A percentile compares a stretch with the other conserved stretches of the same genome.
phyloP scores from a whole-genome alignment of 768 basidiomycete species.

The Amyloporia xantha region DNA sequence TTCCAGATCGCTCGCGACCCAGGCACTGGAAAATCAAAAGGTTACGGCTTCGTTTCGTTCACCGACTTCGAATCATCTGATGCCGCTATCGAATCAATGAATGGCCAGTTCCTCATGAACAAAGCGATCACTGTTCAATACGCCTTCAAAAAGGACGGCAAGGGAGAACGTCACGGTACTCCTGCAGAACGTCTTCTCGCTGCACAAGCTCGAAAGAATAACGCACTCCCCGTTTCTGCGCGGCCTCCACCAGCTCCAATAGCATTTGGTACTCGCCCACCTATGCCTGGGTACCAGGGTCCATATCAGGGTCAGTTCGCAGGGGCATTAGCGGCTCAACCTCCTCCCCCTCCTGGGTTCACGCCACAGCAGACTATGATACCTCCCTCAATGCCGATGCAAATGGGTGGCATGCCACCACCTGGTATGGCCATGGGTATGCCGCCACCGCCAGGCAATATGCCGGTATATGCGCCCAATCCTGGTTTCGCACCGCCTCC shows the following conservation, averaged over 20 bases:
- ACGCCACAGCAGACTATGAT: constrained; percentile 65
- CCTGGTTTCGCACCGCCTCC: constrained; percentile 47
- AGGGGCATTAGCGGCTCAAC: constrained; percentile 61
- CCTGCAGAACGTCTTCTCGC: constrained; percentile 94
- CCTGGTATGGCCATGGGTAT: constrained; percentile 36
- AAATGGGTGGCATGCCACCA: constrained; percentile 27
- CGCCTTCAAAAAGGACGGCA: constrained; percentile 99
- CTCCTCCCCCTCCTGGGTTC: constrained; percentile 75
- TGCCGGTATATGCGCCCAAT: constrained; percentile 41
- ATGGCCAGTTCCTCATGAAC: constrained; percentile 96
- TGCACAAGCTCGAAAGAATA: constrained; percentile 93
- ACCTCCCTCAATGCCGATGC: constrained; percentile 31
- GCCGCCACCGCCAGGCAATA: constrained; percentile 31
- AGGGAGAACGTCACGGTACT: constrained; percentile 96
- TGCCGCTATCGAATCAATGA: constrained; percentile 95
- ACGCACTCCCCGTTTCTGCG: constrained; percentile 72
- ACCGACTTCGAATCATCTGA: constrained; percentile 98
- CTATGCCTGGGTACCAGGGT: constrained; percentile 65
- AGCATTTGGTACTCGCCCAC: constrained; percentile 59
- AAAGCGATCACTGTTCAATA: constrained; percentile 97
- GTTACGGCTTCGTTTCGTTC: constrained; percentile 96
- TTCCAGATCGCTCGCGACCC: constrained; percentile 87
- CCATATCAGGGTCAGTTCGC: constrained; percentile 93
- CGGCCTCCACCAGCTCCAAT: constrained; percentile 74
- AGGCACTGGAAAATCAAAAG: constrained; percentile 78